Evolutionary conservation across 2,329 filamentous ascomycete genomes (phyloP).

Genomic region (Colletotrichum trifolii): DNA sequence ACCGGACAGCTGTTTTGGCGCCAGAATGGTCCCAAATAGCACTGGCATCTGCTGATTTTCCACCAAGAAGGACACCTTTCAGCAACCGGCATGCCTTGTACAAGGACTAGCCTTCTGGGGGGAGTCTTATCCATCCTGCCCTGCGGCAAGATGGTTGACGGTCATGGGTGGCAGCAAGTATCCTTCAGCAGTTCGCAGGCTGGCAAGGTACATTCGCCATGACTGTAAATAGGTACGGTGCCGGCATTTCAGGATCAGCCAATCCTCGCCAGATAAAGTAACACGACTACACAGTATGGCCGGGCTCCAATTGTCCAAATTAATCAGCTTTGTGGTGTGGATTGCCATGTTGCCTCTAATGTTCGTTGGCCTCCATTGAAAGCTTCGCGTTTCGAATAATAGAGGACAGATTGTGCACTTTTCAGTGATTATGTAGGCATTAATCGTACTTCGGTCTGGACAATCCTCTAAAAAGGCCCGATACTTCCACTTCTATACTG

Average conservation of each 20-base stretch:
- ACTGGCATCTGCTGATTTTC: constrained; percentile 39
- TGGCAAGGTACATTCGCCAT: constrained; percentile 1
- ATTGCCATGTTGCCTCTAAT: constrained; percentile 14
- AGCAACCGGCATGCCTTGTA: not conserved
- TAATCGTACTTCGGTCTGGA: too few relatives aligned
- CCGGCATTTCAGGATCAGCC: constrained; percentile 26
- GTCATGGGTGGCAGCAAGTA: constrained; percentile 3
- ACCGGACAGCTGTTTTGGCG: constrained; percentile 28
- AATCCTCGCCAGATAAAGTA: constrained; percentile 35
- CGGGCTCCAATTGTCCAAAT: constrained; percentile 11
- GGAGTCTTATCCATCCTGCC: constrained; percentile 12
- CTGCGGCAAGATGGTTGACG: constrained; percentile 4
- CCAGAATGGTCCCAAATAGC: constrained; percentile 30
- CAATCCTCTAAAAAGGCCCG: too few relatives aligned
- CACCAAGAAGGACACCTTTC: constrained; percentile 38
- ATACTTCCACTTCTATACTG: too few relatives aligned
- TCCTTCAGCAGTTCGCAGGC: not conserved
- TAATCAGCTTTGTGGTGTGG: constrained; percentile 24
- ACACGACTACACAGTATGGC: constrained; percentile 8
- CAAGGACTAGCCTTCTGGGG: too few relatives aligned
- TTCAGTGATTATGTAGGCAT: too few relatives aligned
- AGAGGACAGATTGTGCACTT: constrained; percentile 25
- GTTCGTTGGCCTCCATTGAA: constrained; percentile 1
- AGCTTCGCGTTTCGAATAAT: constrained; percentile 4
- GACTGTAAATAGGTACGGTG: not conserved